Evolutionary conservation across 768 basidiomycete genomes (phyloP).

Genomic region (Fistulinella prunicolor): DNA sequence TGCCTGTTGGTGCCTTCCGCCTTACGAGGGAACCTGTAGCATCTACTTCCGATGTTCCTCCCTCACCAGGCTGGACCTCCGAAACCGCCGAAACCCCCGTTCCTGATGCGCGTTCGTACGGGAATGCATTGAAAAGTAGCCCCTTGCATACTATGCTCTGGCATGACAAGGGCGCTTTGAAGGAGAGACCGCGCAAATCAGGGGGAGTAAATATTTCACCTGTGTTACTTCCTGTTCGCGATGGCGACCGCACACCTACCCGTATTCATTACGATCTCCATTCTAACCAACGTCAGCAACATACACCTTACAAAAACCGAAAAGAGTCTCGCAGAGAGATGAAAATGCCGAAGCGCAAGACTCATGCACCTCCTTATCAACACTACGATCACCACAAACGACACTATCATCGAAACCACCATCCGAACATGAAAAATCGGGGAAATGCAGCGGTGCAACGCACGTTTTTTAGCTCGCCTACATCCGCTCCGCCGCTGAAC

Average conservation of each 20-base stretch:
- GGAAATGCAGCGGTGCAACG: conserved; percentile 55
- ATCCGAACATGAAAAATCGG: conserved; percentile 63
- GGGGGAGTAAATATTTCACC: conserved; percentile 46
- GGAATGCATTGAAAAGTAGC: conserved; percentile 50
- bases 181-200: conserved; percentile 26
- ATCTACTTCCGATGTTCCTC: conserved; percentile 26
- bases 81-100: conserved; percentile 22
- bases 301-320: conserved; percentile 47
- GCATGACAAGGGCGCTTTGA: conserved; percentile 31
- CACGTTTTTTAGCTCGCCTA: conserved; percentile 37
- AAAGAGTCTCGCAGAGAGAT: conserved; percentile 68
- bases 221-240: conserved; percentile 47
- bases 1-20: conserved; percentile 72
- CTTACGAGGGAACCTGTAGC: conserved; percentile 45
- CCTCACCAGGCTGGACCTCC: conserved; percentile 30
- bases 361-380: conserved; percentile 38
- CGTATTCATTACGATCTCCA: conserved; percentile 33
- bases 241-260: conserved; percentile 58
- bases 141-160: conserved; percentile 58
- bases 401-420: conserved; percentile 54
- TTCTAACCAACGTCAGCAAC: conserved; percentile 36
- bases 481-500: conserved; percentile 28
- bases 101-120: conserved; percentile 24
- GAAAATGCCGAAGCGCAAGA: conserved; percentile 63
- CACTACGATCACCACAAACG: conserved; percentile 45